Evolutionary conservation across 1,284 basidiomycete genomes (phyloP), one percentile per base, ranked within the genome.

Genomic region (Irpex sp.): DNA sequence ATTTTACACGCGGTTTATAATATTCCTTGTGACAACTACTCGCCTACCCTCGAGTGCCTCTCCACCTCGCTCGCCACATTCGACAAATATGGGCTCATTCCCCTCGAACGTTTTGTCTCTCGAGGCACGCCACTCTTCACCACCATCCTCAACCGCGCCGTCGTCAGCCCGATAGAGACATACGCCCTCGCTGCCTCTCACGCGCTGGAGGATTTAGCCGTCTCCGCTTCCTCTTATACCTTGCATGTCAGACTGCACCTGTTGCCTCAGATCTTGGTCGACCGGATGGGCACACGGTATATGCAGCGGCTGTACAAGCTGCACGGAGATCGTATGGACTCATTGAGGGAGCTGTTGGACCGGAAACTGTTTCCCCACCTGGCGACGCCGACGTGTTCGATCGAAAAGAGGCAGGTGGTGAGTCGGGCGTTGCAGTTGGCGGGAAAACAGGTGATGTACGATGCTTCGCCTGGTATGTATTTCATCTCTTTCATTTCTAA

Each of bases 221-320:
- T 75, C 9, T 65, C 71, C 2, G 66, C 71, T 39, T 79, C 77
- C 46, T 64, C 71, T 6, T 73, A 75, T 61, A 75, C 78, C n/a
- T 72, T 80, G 33, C 68, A 74, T 31, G 70, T 70, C 60, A 61
- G 72, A 43, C 69, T 79, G 35, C 64, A 72, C 3, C 55, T 61
- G 36, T 62, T 79, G 54, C 72, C 74, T 3, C 77, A 79, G 65
- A 74, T 70, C 36, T 62, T 74, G 33, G 77, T 72, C 8, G 53
- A 61, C 17, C 68, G 66, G 56, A 79, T 81, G 66, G 78, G 78
- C 2, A 71, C 77, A 4, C 57, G 74, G 1, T 79, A 80, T 66
- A 71, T 80, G 59, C 76, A 75, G 65, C 75, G 77, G 49, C 73
- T 81, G 15, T 74, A 79, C 68, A 74, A 74, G 68, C 73, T 80